Conservation (phyloP, 108 stramenopile species). For the Cyclostephanos tholiformis region DNA sequence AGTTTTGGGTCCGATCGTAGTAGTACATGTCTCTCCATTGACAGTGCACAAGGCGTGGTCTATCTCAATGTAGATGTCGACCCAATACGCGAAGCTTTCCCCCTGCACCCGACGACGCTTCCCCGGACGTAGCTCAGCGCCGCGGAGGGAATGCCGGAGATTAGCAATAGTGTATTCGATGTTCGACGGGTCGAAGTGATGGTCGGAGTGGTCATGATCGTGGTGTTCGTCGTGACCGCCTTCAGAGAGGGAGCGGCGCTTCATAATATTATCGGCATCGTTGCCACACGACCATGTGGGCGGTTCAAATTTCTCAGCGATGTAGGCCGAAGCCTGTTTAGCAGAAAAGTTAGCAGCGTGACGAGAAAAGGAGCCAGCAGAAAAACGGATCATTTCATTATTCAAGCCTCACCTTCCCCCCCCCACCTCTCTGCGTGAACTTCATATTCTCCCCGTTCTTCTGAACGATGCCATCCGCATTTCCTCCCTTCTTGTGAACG, state of each 20-base stretch:
- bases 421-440: not conserved
- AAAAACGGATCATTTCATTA: too few species aligned
- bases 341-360: not conserved
- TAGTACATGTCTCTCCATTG: not conserved
- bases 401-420: not conserved
- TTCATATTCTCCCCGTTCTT: slow-evolving; percentile 12
- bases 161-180: not conserved
- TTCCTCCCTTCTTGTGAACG: not conserved
- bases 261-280: not conserved
- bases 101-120: slow-evolving; percentile 11
- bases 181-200: not conserved
- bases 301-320: not conserved
- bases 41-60: not conserved
- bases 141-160: slow-evolving; percentile 10
- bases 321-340: not conserved
- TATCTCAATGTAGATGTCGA: slow-evolving; percentile 7
- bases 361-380: too few species aligned
- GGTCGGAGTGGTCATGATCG: not conserved
- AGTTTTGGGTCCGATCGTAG: slow-evolving; percentile 4
- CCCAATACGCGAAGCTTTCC: not conserved
- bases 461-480: slow-evolving; percentile 2
- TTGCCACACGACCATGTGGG: slow-evolving; percentile 8
- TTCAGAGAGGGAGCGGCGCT: not conserved
- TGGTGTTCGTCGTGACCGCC: not conserved
- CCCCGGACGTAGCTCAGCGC: not conserved